These are phyloP conservation scores for Solanum aculeatissimum DNA, from an alignment of 305 asterid genomes.

Conservation along the genomic window DNA sequence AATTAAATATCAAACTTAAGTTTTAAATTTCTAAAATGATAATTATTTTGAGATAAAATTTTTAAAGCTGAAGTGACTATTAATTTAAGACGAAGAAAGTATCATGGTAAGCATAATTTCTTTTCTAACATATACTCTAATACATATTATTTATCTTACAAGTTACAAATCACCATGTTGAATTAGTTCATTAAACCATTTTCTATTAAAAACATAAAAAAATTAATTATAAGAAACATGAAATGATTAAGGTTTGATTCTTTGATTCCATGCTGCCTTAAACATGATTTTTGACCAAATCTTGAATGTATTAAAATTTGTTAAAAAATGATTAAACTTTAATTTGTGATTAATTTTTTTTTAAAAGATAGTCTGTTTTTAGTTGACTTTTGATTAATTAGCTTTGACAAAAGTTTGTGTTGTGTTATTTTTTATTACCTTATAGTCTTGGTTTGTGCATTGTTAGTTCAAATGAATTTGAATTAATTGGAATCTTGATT, in stretches of 20 bases:
- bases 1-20: too few species aligned
- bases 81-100: too few species aligned
- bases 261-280: neutral
- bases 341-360: too few species aligned
- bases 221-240: neutral
- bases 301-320: neutral
- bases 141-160: neutral
- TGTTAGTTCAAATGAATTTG: neutral
- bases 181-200: neutral
- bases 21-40: too few species aligned
- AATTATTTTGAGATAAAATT: too few species aligned
- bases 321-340: neutral
- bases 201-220: neutral
- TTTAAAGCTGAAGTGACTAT: too few species aligned
- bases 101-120: neutral
- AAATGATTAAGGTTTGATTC: neutral
- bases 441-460: neutral
- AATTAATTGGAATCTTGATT: neutral
- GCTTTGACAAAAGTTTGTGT: neutral
- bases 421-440: neutral
- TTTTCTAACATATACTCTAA: neutral
- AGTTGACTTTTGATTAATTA: neutral
- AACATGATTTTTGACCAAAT: neutral
- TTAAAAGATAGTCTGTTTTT: neutral
- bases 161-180: neutral